Evolutionary conservation across 768 basidiomycete species (phyloP), one percentile per base, ranked within the genome.

Genomic region (Pleurotus giganteus): DNA sequence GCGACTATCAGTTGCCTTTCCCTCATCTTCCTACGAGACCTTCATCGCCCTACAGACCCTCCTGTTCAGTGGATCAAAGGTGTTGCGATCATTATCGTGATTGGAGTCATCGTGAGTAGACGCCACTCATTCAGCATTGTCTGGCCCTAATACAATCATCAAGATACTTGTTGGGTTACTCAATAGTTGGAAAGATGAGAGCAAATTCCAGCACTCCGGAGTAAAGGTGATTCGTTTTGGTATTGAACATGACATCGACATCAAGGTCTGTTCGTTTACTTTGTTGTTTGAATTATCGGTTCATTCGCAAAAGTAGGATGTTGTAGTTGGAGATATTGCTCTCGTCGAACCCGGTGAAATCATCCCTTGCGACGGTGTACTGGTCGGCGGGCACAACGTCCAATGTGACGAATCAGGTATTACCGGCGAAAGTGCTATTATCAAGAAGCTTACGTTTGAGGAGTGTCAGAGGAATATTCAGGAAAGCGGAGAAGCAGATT

Each of bases 101-200:
- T 91, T 34, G 62, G 78, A 32, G 89, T 91, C 39, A 88, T 91
- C 23, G 88, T 88, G 70, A 55, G 83, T 73, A 1, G 12, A 28
- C 26, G 8, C 29, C 17, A 23, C 2, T 28, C 15, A 26, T 34
- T 3, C 2, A 1, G 27, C 39, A 19, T 36, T 12, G 23, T 27
- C 31, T 12, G 36, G 36, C 17, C 11, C 13, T 32, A 32, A 32
- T 32, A 28, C 9, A 43, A 42, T 29, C 50, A 7, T 17, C 32
- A 57, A 89, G 88, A 86, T 92, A 55, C 63, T 93, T 41, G 96
- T 99, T 54, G 96, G 96, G 27, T 94, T 94, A 11, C 61, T 98
- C 42, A 98, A 98, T 64, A 97, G 98, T 70, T 99, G 91, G 89
- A 94, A 98, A 71, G 98, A 98, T 71, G 97, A 99, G 69, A 85